phyloP scores from a whole-genome alignment of 495 filamentous ascomycete genomes.

The Entonaema liquescens region DNA sequence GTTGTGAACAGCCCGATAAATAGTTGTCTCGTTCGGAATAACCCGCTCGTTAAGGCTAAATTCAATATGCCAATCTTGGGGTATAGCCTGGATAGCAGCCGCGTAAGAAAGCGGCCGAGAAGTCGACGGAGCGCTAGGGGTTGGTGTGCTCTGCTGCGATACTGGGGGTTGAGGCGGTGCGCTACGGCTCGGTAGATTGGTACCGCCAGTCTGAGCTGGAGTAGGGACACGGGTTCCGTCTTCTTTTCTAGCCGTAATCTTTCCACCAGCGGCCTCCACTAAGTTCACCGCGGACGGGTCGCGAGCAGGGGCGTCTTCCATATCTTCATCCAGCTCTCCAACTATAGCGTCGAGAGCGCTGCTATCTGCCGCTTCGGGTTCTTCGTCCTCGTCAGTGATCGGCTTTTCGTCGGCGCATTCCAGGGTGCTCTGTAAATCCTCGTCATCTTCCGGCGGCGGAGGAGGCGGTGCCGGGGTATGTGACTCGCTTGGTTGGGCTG shows the following conservation, averaged over 20 bases:
- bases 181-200: slow-evolving; percentile 51
- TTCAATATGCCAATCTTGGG: slow-evolving; percentile 98
- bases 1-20: slow-evolving; percentile 92
- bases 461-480: slow-evolving; percentile 57
- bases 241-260: slow-evolving; percentile 95
- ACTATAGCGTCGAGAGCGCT: slow-evolving; percentile 84
- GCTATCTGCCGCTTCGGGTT: slow-evolving; percentile 65
- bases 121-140: slow-evolving; percentile 57
- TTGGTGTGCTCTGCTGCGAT: slow-evolving; percentile 60
- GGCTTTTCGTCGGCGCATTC: slow-evolving; percentile 96
- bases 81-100: slow-evolving; percentile 76
- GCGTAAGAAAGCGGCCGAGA: slow-evolving; percentile 77
- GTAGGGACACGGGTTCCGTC: slow-evolving; percentile 92
- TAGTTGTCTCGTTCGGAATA: slow-evolving; percentile 90
- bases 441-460: slow-evolving; percentile 63
- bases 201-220: slow-evolving; percentile 68
- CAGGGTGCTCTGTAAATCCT: slow-evolving; percentile 69
- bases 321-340: slow-evolving; percentile 88
- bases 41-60: slow-evolving; percentile 88
- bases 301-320: slow-evolving; percentile 72
- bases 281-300: slow-evolving; percentile 93
- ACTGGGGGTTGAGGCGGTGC: slow-evolving; percentile 57
- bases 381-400: slow-evolving; percentile 79
- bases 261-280: slow-evolving; percentile 88
- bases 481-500: slow-evolving; percentile 51